Percentiles rank a stretch among this genome's conserved stretches.
phyloP scores from a whole-genome alignment of 768 basidiomycete species.

The Boletus rex-veris region DNA sequence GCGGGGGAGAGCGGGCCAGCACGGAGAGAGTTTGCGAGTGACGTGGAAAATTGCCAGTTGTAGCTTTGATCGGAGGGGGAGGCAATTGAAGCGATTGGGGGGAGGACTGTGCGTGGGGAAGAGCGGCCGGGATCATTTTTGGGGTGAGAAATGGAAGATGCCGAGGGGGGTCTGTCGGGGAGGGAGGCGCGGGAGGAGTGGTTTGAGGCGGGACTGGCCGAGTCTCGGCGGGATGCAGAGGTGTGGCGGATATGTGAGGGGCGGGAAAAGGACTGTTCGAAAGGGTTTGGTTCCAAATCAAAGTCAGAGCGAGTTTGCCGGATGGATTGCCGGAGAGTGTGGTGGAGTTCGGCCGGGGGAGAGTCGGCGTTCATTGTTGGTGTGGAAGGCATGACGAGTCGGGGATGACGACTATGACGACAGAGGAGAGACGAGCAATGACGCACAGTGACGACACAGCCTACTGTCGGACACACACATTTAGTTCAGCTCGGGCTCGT shows the following conservation, averaged over 20 bases:
- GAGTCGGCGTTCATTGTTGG: constrained; percentile 37
- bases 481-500: constrained; percentile 16
- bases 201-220: constrained; percentile 32
- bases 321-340: constrained; percentile 16
- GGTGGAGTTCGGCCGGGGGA: constrained; percentile 18
- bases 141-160: constrained; percentile 30
- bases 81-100: constrained; percentile 75
- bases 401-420: constrained; percentile 30
- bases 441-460: constrained; percentile 24
- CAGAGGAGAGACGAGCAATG: constrained; percentile 11
- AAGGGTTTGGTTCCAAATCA: constrained; percentile 85
- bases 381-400: constrained; percentile 22
- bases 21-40: constrained; percentile 74
- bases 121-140: constrained; percentile 32
- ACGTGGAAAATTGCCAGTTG: constrained; percentile 59
- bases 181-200: constrained; percentile 37
- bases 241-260: constrained; percentile 51
- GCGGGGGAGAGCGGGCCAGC: constrained; percentile 94
- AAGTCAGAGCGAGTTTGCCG: constrained; percentile 63
- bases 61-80: constrained; percentile 49
- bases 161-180: constrained; percentile 32
- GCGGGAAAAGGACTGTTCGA: constrained; percentile 88
- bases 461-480: constrained; percentile 12
- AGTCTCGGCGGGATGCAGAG: constrained; percentile 32
- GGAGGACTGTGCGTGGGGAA: constrained; percentile 69